Evolutionary conservation across 176 grass and related monocot genomes (phyloP).

Genomic region (Phyllostachys edulis): DNA sequence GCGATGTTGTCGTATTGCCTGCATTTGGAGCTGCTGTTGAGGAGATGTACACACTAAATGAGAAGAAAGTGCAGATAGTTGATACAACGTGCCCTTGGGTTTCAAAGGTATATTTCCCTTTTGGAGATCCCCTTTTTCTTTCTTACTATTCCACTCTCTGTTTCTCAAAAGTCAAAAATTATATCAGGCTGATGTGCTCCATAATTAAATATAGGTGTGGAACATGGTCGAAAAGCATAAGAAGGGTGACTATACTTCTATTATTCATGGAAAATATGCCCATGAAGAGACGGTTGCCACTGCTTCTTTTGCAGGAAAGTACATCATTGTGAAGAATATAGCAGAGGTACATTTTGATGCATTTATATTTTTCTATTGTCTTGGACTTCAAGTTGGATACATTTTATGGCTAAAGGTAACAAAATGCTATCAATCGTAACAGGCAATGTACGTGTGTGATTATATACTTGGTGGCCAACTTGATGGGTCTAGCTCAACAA

Average conservation of each 20-base stretch:
- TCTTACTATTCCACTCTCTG: background rate
- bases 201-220: slow-evolving; percentile 65
- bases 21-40: slow-evolving; percentile 93
- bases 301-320: slow-evolving; percentile 90
- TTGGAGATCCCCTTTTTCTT: background rate
- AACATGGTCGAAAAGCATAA: slow-evolving; percentile 99
- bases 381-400: background rate
- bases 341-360: slow-evolving; percentile 47
- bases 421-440: slow-evolving; percentile 24
- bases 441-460: slow-evolving; percentile 89
- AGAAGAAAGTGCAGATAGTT: slow-evolving; percentile 98
- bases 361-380: slow-evolving; percentile 13
- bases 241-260: slow-evolving; percentile 93
- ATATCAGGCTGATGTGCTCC: background rate
- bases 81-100: slow-evolving; percentile 99
- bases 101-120: slow-evolving; percentile 60
- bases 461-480: slow-evolving; percentile 93
- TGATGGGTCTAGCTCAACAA: slow-evolving; percentile 94
- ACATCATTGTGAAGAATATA: slow-evolving; percentile 92
- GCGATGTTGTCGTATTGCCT: slow-evolving; percentile 88
- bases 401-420: background rate
- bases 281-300: slow-evolving; percentile 98
- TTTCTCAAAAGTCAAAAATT: background rate
- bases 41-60: slow-evolving; percentile 91
- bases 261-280: slow-evolving; percentile 95